Conservation (phyloP, 768 basidiomycete genomes). For the Serendipita sp. region DNA sequence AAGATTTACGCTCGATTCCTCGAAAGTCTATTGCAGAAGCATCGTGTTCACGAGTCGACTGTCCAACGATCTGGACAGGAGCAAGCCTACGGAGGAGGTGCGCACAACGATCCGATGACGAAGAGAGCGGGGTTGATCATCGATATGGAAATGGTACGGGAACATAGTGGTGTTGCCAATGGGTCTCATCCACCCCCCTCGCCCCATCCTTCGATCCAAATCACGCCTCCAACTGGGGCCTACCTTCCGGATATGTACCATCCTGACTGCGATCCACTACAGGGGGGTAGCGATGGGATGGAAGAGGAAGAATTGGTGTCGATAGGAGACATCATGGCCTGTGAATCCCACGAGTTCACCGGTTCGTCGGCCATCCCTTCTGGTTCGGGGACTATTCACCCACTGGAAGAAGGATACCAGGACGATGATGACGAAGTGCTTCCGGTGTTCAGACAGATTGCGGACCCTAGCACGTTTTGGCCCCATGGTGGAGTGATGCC, state of each 20-base stretch:
- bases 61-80: neutral
- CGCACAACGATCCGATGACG: neutral
- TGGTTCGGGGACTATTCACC: neutral
- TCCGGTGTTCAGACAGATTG: neutral
- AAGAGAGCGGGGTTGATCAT: neutral
- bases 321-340: neutral
- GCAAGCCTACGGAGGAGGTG: neutral
- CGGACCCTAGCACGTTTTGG: neutral
- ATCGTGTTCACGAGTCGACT: constrained; percentile 11
- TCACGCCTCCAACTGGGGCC: neutral
- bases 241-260: neutral
- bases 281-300: neutral
- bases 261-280: neutral
- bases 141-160: neutral
- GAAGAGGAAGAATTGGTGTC: neutral
- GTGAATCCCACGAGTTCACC: neutral
- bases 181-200: neutral
- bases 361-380: neutral
- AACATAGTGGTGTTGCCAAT: neutral
- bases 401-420: neutral
- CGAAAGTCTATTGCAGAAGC: constrained; percentile 28
- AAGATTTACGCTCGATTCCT: constrained; percentile 42
- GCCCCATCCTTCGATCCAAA: neutral
- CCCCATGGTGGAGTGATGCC: neutral
- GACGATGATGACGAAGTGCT: neutral